Conservation (phyloP, 495 filamentous ascomycete species). For the Lichina pygmaea region DNA sequence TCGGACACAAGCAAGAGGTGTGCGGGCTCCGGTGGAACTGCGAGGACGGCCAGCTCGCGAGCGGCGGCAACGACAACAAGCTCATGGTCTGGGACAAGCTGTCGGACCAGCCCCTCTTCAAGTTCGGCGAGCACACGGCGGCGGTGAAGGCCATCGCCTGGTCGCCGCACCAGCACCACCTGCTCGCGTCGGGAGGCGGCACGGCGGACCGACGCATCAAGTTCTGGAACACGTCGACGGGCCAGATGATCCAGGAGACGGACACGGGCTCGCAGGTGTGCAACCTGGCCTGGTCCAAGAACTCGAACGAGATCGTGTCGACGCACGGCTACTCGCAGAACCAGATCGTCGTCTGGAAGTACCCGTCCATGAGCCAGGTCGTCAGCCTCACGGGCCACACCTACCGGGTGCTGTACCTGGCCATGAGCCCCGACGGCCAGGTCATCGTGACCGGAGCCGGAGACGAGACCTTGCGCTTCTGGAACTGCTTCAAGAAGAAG, state of each 20-base stretch:
- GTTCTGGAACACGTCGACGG: conserved; percentile 82
- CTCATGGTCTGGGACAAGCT: conserved; percentile 95
- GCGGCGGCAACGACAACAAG: conserved; percentile 94
- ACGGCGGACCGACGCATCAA: conserved; percentile 90
- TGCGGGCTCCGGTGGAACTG: conserved; percentile 96
- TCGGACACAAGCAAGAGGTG: conserved; percentile 96
- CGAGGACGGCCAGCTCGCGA: conserved; percentile 83
- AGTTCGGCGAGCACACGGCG: conserved; percentile 77
- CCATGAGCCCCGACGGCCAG: conserved; percentile 88
- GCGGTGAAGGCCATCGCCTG: conserved; percentile 98
- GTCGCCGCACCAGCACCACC: conserved; percentile 82
- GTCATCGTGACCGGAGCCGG: conserved; percentile 88
- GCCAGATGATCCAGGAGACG: conserved; percentile 51
- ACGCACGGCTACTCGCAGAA: conserved; percentile 97
- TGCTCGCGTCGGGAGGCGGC: conserved; percentile 86
- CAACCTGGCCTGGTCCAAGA: conserved; percentile 86
- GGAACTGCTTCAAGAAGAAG: conserved; percentile 52
- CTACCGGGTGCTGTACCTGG: conserved; percentile 81
- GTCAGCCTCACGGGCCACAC: conserved; percentile 88
- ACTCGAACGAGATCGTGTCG: conserved; percentile 85
- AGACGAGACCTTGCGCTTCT: conserved; percentile 87
- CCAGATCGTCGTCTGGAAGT: conserved; percentile 97
- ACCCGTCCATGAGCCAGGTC: conserved; percentile 89
- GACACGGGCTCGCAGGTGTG: conserved; percentile 95
- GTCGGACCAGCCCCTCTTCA: conserved; percentile 61